Percentiles rank a stretch among this genome's conserved stretches.
phyloP scores from a whole-genome alignment of 1,284 basidiomycete species.

The Garcileccinum viscosum region DNA sequence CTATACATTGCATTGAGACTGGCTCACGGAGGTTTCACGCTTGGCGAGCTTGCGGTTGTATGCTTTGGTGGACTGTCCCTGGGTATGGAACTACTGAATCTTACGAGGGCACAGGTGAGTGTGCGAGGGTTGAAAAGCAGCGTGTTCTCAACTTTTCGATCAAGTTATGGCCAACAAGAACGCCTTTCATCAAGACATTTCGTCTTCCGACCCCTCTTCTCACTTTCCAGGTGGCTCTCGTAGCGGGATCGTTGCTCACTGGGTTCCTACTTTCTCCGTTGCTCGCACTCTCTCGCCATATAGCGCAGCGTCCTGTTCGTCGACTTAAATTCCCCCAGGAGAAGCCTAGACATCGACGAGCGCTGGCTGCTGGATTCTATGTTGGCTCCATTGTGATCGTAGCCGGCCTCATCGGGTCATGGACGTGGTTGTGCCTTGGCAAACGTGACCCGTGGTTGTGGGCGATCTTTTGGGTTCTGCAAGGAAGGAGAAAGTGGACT shows the following conservation, averaged over 20 bases:
- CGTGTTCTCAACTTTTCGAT: conserved; percentile 14
- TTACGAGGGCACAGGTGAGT: conserved; percentile 81
- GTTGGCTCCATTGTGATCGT: conserved; percentile 80
- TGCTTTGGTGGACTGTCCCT: conserved; percentile 88
- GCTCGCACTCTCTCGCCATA: conserved; percentile 89
- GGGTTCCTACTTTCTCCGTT: conserved; percentile 96
- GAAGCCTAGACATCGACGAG: conserved; percentile 82
- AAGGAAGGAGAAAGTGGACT: conserved; percentile 84
- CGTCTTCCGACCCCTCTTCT: conserved; percentile 92
- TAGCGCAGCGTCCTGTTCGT: conserved; percentile 90
- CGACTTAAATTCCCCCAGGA: conserved; percentile 89
- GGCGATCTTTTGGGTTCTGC: conserved; percentile 76
- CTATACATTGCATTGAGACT: conserved; percentile 90
- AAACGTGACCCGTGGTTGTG: conserved; percentile 91
- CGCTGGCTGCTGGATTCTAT: conserved; percentile 89
- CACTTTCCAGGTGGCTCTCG: conserved; percentile 91
- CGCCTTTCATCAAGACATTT: conserved; percentile 92
- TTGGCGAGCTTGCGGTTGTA: conserved; percentile 91
- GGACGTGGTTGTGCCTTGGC: conserved; percentile 89
- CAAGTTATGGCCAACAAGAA: conserved; percentile 81
- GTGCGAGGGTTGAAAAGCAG: neutral
- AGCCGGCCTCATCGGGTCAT: conserved; percentile 87
- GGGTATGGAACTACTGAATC: conserved; percentile 83
- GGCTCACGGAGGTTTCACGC: conserved; percentile 91
- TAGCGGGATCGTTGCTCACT: conserved; percentile 89